Evolutionary conservation across 2,329 filamentous ascomycete species (phyloP).

Genomic region (Epichloe gansuensis): DNA sequence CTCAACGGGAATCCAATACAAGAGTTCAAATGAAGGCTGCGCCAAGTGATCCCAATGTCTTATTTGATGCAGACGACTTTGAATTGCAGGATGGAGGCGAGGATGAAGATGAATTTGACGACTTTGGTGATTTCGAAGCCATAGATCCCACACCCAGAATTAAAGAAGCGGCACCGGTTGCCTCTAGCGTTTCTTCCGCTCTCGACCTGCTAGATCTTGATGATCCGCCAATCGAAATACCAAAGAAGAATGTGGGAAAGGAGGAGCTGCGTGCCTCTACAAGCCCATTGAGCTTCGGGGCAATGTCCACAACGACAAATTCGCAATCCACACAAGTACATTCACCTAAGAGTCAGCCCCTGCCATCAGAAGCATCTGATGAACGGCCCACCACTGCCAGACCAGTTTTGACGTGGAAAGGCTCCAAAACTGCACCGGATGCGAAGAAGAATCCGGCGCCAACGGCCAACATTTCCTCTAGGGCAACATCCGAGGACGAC

Average conservation of each 20-base stretch:
- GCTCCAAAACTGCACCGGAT: background rate
- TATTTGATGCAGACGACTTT: constrained; percentile 54
- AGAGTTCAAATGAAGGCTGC: constrained; percentile 13
- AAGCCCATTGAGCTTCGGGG: constrained; percentile 16
- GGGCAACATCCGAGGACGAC: constrained; percentile 22
- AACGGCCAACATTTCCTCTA: background rate
- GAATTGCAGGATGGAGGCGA: constrained; percentile 27
- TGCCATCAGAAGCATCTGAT: constrained; percentile 35
- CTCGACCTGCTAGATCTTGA: constrained; percentile 30
- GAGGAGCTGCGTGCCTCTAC: constrained; percentile 1
- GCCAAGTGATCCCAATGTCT: constrained; percentile 36
- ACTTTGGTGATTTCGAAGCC: constrained; percentile 48
- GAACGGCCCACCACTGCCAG: constrained; percentile 24
- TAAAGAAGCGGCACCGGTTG: background rate
- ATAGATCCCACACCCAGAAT: constrained; percentile 15
- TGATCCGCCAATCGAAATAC: constrained; percentile 13
- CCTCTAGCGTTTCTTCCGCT: constrained; percentile 3
- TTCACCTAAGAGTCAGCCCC: constrained; percentile 40
- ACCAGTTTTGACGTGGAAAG: background rate
- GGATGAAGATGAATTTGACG: constrained; percentile 36
- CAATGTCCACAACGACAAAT: constrained; percentile 22
- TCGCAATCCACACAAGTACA: constrained; percentile 37
- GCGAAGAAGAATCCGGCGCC: constrained; percentile 3
- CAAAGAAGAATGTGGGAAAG: background rate
- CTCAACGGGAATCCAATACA: constrained; percentile 7